Base-by-base conservation (phyloP, 176 grass and related monocot species). In the Carex pumila region DNA sequence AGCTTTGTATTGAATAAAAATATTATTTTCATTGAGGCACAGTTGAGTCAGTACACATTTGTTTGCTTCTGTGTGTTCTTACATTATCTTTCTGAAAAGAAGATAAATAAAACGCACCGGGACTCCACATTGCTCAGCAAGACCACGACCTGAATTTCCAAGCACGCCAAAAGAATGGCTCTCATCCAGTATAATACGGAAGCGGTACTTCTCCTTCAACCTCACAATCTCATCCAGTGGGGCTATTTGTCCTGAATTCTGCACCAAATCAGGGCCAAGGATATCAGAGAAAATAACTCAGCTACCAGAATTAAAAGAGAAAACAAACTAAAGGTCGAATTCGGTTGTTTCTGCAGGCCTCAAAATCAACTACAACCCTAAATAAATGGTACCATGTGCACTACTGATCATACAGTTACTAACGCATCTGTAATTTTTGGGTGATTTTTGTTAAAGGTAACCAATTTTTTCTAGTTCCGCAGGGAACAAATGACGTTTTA, bases 151-250 rank as follows among this genome's bases (percentile, higher is more conserved):
- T 82, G 89, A 91, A 60, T 89, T 93, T 84, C 95, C 95, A 88
- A 98, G 92, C 43, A 95, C 91, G 82, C 92, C 95, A 93, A 98
- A 93, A 59, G 95, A 98, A 91, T 98, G 95, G 11, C 86, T 91
- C 86, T 98, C 95, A 78, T 95, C 95, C 68, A 98, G 65, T 84
- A 98, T 93, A 82, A 98, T 87, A 79, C 89, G 86, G 86, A 98
- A 98, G n/a, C 83, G 82, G 65, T 98, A 98, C 79, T 91, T 98
- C 86, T 98, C 92, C 88, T 95, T 98, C 89, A 98, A 79, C 68
- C 73, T 89, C 50, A 95, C 86, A 90, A 98, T 98, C 82, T 98
- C 95, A 91, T 94, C 91, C 84, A 98, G 83, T 66, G 92, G 91
- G 43, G 88, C 84, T 25, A 94, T 89, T 91, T 93, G 95, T 72